Evolutionary conservation across 805 yeast species (phyloP), one percentile per base, ranked within the genome.

Genomic region (Pichia phayaonensis): DNA sequence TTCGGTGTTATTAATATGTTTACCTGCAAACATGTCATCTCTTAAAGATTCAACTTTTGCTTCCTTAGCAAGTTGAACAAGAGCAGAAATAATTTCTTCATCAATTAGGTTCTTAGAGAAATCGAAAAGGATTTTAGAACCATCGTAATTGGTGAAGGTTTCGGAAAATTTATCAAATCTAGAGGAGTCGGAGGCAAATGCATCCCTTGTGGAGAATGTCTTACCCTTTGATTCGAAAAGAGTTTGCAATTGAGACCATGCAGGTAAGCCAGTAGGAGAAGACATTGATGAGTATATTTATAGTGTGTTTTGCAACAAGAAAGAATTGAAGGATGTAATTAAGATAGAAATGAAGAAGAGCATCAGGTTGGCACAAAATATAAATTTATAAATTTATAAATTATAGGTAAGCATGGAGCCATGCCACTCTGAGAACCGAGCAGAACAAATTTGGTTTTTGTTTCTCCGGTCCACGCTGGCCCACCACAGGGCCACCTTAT

Each of bases 1-100:
- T 74, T 94, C 99, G 55, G 99, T 94, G 73, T 80, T 80, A 79
- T 94, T 94, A 77, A 94, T 90, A 73, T 88, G 90, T 54, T 82
- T 86, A 69, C 99, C 99, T 29, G 78, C 79, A 66, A 94, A 94
- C 90, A 94, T 83, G 50, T 78, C 87, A 63, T 92, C 95, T 70
- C 98, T 83, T 67, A 94, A 81, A 53, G 75, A 66, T 69, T 89
- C 94, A 60, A 94, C 90, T 49, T 83, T 79, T 59, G 97, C 90
- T 72, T 94, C 95, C 67, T 83, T 80, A 60, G 98, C 98, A 65
- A 94, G 80, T 63, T 80, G 76, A 56, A 88, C 56, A 67, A 94
- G 80, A 48, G 80, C 69, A 34, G 71, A 59, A 59, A 88, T 70
- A 64, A 92, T 80, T 64, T 88, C 89, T 59, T 90, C 96, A 68